Conservation (phyloP, 2,329 filamentous ascomycete genomes). For the Beauveria asiatica region DNA sequence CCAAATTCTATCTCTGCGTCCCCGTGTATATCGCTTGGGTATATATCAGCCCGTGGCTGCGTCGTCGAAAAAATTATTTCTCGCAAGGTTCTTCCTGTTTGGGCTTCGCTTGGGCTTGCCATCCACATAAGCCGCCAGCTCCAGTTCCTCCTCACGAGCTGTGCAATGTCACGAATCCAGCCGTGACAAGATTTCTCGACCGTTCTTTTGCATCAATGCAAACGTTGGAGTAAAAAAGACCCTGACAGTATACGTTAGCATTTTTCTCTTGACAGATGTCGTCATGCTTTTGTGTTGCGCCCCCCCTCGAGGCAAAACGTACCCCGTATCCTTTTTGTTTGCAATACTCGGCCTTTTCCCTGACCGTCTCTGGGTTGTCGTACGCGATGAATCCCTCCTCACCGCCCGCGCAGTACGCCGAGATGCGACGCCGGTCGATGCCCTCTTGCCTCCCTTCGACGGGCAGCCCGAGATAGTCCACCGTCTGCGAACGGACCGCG, state of each 20-base stretch:
- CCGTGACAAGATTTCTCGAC: slow-evolving; percentile 48
- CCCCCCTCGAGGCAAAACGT: slow-evolving; percentile 20
- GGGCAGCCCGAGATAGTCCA: slow-evolving; percentile 67
- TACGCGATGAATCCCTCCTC: slow-evolving; percentile 75
- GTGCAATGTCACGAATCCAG: slow-evolving; percentile 52
- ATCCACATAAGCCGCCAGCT: too few species aligned
- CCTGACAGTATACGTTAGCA: slow-evolving; percentile 31
- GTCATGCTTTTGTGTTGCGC: too few species aligned
- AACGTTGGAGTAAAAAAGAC: slow-evolving; percentile 77
- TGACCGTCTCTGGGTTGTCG: slow-evolving; percentile 69
- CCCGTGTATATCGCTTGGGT: not conserved
- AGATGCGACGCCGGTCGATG: slow-evolving; percentile 57
- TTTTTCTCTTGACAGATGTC: not conserved
- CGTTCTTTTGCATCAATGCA: slow-evolving; percentile 56
- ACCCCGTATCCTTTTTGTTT: slow-evolving; percentile 61
- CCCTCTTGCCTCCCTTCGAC: slow-evolving; percentile 52
- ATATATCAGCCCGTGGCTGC: not conserved
- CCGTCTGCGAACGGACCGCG: slow-evolving; percentile 52
- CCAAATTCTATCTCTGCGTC: not conserved
- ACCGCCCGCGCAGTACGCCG: slow-evolving; percentile 63
- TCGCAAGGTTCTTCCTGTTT: too few species aligned
- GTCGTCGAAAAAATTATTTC: slow-evolving; percentile 7
- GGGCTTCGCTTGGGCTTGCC: too few species aligned
- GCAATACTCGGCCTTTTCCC: slow-evolving; percentile 65
- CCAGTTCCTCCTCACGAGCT: slow-evolving; percentile 26